Base-by-base conservation (phyloP, 2,329 filamentous ascomycete genomes). In the Dryadomyces quercivorus region DNA sequence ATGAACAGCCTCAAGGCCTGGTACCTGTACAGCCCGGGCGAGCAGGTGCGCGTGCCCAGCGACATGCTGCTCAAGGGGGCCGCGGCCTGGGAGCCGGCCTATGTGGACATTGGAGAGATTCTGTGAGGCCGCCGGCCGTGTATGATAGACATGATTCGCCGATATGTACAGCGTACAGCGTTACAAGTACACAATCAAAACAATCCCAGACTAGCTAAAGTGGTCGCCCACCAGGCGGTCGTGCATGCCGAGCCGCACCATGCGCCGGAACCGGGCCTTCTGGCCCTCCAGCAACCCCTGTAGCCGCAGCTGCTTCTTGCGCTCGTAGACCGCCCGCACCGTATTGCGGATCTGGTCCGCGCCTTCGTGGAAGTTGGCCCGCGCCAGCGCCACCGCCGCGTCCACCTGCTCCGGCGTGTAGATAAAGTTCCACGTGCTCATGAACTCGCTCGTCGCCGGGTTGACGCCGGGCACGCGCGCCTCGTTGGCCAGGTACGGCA, bases 351-450 rank as follows among this genome's bases (percentile, higher is more conserved):
- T 88, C 68, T 87, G 82, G 55, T 88, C 86, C 51, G 80, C 80
- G 1, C 92, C 90, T 66, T 95, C 88, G 6, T 80, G 75, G 61
- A 89, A 98, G 68, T 98, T 98, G 12, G 88, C 88, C 54, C 82
- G 77, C 1, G 93, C 91, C 31, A 98, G 76, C 5, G 78, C 76
- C 2, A 95, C 85, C 0, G 95, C 89, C 26, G 81, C 80, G 61
- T 97, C 91, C 52, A 98, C 83, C 67, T 98, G 85, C 55, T 93
- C 84, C 0, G 90, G 85, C 2, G 87, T 94, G 67, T 97, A 98
- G 34, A 96, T 84, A 66, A 97, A 97, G 66, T 98, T 98, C 93
- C 93, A 98, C 0, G 93, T 98, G 61, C 83, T 88, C 73, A 97
- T 82, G 69, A 90, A 97, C 57, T 95, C 89, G 53, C 81, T 86